Evolutionary conservation across 257 asterid genomes (phyloP), one percentile per base, ranked within the genome.

Genomic region (Phtheirospermum japonicum): DNA sequence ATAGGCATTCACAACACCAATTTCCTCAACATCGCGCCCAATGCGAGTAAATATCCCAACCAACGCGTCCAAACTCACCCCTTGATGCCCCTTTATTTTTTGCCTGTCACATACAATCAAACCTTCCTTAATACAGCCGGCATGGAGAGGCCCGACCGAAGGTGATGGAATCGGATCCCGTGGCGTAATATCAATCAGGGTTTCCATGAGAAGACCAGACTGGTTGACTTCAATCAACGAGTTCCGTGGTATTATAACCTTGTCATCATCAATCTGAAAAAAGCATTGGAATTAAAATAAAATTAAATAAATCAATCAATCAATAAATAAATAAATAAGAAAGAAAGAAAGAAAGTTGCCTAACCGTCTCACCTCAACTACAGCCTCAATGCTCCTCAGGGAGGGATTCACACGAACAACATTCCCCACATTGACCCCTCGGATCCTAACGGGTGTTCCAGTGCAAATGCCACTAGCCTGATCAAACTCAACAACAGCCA

Each of bases 161-260:
- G 96, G 97, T 4, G 57, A 56, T 10, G 97, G 97, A 72, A 93
- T 75, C 57, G 97, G 99, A 75, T 83, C 79, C 69, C 75, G 75
- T 6, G 97, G 99, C 39, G 97, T 89, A 59, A 93, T 89, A 57
- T 93, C 99, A 71, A 93, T 89, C 73, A 93, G 57, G 17, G 99
- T 93, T 76, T 93, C 99, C 97, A 93, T 93, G 71, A 89, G 96
- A 77, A 93, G 99, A 63, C 97, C 99, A 12, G 97, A 93, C 70
- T 93, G 99, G 69, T 93, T 93, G 69, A 93, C 99, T 81, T 93
- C 97, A 50, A 93, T 77, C 85, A 85, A 58, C n/a, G 97, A 87
- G 80, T 93, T 93, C 26, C 76, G 79, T 4, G 99, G 99, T 73
- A 93, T 85, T 54, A 85, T 81, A 57, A 85, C 51, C 59, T 87